These are phyloP conservation scores for Cercospora canescens DNA, from an alignment of 2,329 filamentous ascomycete genomes.

Conservation along the genomic window DNA sequence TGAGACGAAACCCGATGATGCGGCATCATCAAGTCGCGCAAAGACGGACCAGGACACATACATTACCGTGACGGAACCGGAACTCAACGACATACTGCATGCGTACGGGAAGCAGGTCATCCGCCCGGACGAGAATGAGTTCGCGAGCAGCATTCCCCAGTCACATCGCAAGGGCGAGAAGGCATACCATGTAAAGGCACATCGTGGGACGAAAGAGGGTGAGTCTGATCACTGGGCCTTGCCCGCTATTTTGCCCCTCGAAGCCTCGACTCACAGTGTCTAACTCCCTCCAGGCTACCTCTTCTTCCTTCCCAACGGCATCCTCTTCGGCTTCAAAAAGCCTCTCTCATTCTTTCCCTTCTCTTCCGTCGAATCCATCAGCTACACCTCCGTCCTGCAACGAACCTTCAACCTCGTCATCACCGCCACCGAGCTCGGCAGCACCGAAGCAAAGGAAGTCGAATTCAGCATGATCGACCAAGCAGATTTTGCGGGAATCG, in stretches of 20 bases:
- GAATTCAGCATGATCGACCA: conserved; percentile 69
- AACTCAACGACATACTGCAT: conserved; percentile 52
- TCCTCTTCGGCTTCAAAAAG: conserved; percentile 67
- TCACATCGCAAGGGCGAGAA: conserved; percentile 63
- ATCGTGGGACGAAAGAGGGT: conserved; percentile 67
- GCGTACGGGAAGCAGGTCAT: conserved; percentile 50
- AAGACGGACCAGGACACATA: conserved; percentile 45
- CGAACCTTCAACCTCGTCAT: conserved; percentile 67
- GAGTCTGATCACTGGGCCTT: neutral
- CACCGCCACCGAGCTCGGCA: conserved; percentile 26
- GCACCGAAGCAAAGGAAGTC: conserved; percentile 48
- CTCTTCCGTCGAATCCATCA: conserved; percentile 58
- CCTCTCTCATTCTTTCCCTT: conserved; percentile 64
- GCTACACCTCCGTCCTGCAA: conserved; percentile 64
- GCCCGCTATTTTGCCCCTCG: neutral
- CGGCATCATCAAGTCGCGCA: conserved; percentile 39
- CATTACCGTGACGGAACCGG: conserved; percentile 43
- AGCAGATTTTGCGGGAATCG: conserved; percentile 62
- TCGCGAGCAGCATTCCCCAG: conserved; percentile 60
- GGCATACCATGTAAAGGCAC: conserved; percentile 64
- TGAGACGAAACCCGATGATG: conserved; percentile 49
- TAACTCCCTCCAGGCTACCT: conserved; percentile 54
- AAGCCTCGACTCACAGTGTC: neutral
- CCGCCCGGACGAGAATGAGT: conserved; percentile 57
- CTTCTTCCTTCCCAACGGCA: conserved; percentile 62